Conservation (phyloP, 2,329 filamentous ascomycete species). For the Coleophoma cylindrospora region DNA sequence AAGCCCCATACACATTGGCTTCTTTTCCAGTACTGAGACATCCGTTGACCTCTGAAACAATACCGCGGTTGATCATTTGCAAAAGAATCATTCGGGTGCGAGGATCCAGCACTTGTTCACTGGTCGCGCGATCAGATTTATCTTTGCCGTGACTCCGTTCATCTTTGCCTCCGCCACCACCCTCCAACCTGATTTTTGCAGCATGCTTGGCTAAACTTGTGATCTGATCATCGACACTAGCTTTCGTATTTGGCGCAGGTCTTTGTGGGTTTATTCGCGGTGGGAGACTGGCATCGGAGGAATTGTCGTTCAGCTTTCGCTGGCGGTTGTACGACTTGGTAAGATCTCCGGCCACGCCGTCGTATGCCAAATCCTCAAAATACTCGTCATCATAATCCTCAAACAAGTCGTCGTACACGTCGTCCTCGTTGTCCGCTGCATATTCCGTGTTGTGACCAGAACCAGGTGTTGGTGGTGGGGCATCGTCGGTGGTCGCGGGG, state of each 20-base stretch:
- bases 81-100: slow-evolving; percentile 92
- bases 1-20: slow-evolving; percentile 93
- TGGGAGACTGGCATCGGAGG: slow-evolving; percentile 41
- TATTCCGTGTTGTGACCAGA: slow-evolving; percentile 24
- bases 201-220: slow-evolving; percentile 81
- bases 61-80: slow-evolving; percentile 89
- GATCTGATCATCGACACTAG: slow-evolving; percentile 83
- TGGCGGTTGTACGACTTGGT: slow-evolving; percentile 86
- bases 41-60: slow-evolving; percentile 88
- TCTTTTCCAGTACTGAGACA: slow-evolving; percentile 97
- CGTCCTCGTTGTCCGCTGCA: slow-evolving; percentile 31
- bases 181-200: slow-evolving; percentile 76
- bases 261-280: slow-evolving; percentile 70
- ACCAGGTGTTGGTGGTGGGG: slow-evolving; percentile 24
- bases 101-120: slow-evolving; percentile 90
- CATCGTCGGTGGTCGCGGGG: slow-evolving; percentile 25
- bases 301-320: slow-evolving; percentile 53
- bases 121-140: slow-evolving; percentile 89
- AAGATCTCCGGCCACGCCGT: slow-evolving; percentile 59
- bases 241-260: slow-evolving; percentile 71
- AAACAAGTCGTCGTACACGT: slow-evolving; percentile 39
- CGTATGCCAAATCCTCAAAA: slow-evolving; percentile 50
- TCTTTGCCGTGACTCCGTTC: slow-evolving; percentile 63
- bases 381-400: slow-evolving; percentile 60
- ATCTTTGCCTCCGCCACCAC: slow-evolving; percentile 41